A percentile compares a stretch with the other conserved stretches of the same genome.
Conservation (phyloP, 805 yeast species). For the Candida yuanshanica region DNA sequence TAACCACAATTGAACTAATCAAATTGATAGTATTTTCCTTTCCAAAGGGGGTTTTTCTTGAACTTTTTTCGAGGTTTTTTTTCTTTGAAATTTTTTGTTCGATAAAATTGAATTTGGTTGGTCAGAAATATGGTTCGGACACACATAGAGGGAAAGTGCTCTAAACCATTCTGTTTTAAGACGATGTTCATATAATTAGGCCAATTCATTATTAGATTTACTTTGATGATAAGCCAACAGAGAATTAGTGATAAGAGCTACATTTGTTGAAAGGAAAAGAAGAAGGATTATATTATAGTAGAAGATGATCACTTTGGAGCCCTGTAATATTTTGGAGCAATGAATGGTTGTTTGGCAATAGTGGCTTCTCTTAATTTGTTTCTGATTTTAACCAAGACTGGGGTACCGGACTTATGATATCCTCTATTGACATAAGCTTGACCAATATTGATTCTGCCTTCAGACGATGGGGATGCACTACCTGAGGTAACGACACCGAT, state of each 20-base stretch:
- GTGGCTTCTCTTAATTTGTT: slow-evolving; percentile 74
- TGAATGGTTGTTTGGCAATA: slow-evolving; percentile 83
- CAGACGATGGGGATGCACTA: slow-evolving; percentile 60
- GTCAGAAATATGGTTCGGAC: slow-evolving; percentile 5
- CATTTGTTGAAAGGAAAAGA: neutral
- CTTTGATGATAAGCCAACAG: neutral
- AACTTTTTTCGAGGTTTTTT: slow-evolving; percentile 14
- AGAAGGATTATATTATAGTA: neutral
- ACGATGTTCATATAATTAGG: too few species aligned
- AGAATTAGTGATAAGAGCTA: neutral
- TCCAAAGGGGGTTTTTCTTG: slow-evolving; percentile 13
- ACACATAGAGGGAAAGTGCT: neutral
- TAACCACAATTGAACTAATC: neutral
- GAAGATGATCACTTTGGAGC: slow-evolving; percentile 9
- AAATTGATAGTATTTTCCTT: neutral
- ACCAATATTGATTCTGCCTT: slow-evolving; percentile 72
- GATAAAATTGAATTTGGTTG: slow-evolving; percentile 20
- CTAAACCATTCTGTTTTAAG: neutral
- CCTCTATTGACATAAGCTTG: slow-evolving; percentile 82
- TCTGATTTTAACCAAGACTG: slow-evolving; percentile 69
- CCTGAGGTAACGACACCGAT: slow-evolving; percentile 54
- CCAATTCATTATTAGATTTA: neutral
- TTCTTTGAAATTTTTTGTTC: slow-evolving; percentile 1
- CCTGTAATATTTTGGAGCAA: slow-evolving; percentile 66
- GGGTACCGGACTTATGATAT: slow-evolving; percentile 67